These are phyloP conservation scores for Aspergillus novofumigatus DNA, from an alignment of 2,329 filamentous ascomycete genomes.

Conservation along the genomic window DNA sequence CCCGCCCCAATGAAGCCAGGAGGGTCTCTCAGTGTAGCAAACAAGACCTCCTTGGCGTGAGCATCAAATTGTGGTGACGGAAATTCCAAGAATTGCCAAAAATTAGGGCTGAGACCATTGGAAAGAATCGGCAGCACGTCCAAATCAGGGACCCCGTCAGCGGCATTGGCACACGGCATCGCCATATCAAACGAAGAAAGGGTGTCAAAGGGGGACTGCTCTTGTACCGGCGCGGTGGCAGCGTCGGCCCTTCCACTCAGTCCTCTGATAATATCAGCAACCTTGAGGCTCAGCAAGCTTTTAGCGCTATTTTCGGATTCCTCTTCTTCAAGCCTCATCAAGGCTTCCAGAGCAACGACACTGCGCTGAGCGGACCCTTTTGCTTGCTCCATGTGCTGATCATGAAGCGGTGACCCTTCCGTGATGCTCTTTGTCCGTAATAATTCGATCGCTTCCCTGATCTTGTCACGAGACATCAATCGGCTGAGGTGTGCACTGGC, in stretches of 20 bases:
- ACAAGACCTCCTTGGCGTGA: neutral
- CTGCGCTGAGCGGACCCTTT: neutral
- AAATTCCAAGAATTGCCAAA: neutral
- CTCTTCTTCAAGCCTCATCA: neutral
- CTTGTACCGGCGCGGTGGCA: too few relatives aligned
- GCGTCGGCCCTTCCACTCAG: too few relatives aligned
- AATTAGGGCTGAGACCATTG: neutral
- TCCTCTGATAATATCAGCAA: too few relatives aligned
- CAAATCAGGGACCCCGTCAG: neutral
- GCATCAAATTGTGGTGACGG: neutral
- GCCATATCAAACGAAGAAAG: neutral
- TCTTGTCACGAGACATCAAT: conserved; percentile 9
- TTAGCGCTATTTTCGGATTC: neutral
- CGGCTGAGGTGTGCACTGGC: conserved; percentile 1
- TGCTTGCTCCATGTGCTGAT: neutral
- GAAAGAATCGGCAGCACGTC: neutral
- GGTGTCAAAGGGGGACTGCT: too few relatives aligned
- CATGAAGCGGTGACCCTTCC: neutral
- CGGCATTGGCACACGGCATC: neutral
- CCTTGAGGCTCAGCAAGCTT: too few relatives aligned
- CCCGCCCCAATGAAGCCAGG: neutral
- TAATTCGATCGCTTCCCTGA: conserved; percentile 8
- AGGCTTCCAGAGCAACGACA: neutral
- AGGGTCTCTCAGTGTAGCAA: neutral
- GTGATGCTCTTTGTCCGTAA: conserved; percentile 3